Base-by-base conservation (phyloP, 2,329 filamentous ascomycete species). In the Pseudopyrenochaeta lycopersici region DNA sequence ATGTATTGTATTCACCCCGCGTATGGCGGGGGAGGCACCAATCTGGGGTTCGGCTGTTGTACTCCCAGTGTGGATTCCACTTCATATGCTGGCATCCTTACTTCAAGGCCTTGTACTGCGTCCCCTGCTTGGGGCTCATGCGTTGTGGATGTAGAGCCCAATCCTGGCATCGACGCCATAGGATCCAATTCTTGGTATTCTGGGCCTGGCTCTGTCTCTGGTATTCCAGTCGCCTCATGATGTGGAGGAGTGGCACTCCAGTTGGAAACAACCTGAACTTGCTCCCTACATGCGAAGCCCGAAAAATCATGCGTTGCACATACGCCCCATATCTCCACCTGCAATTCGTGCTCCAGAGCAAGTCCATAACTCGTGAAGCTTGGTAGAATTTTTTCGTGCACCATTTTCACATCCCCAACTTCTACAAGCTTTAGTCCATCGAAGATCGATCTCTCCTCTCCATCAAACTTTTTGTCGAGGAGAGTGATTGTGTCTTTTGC, bases 291-390 rank as follows among this genome's bases (percentile, higher is more conserved):
- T 1, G 55, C 54, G 1, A 63, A 58, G 0, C 57, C 56, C 1
- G 49, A 46, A 43, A 64, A 68, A 15, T 68, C 64, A 27, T 64
- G 64, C n/a, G 56, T 62, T 1, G 58, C 70, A 31, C 70, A 72
- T 46, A 64, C 63, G 11, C 66, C 64, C 57, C 66, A 65, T 2
- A 71, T 46, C 7, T 65, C 55, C 3, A 72, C 64, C 40, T 66
- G 58, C 3, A 71, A 6, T 18, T 60, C 56, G 29, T 71, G 63
- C 30, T 66, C 58, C 43, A 71, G 18, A 2, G 54, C 45, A 1
- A 70, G n/a, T 3, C 63, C 68, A 41, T 69, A 72, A 31, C 58
- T 67, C 4, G 63, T 64, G 46, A 72, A 72, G 20, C 64, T 62
- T 1, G 70, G 67, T 0, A 56, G 40, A 6, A 61, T 27, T 6